A percentile compares a stretch with the other conserved stretches of the same genome.
phyloP scores from a whole-genome alignment of 768 basidiomycete genomes.

The Boletus patriciae region DNA sequence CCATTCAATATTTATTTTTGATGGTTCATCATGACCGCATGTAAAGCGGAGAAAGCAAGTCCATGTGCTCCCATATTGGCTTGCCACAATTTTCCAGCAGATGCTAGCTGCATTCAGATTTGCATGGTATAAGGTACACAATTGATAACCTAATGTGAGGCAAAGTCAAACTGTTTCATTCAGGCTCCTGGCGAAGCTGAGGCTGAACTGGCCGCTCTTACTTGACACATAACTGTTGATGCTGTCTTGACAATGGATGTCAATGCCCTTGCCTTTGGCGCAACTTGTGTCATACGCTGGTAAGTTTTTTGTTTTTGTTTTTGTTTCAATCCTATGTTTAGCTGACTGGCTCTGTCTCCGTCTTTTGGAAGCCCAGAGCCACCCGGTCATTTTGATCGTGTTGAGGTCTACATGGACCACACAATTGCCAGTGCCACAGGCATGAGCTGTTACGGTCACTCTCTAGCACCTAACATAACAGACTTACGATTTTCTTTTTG shows the following conservation, averaged over 20 bases:
- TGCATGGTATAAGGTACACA: neutral
- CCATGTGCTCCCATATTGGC: neutral
- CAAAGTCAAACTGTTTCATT: neutral
- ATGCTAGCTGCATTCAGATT: neutral
- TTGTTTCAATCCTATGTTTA: neutral
- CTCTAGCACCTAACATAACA: too few species aligned
- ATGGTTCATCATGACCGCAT: neutral
- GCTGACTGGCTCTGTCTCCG: too few species aligned
- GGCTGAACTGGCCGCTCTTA: neutral
- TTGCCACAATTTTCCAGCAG: neutral
- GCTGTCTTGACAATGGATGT: neutral
- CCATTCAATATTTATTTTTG: neutral
- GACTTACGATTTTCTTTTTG: too few species aligned
- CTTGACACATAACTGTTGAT: neutral
- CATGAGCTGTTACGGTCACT: too few species aligned
- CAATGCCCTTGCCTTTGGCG: neutral
- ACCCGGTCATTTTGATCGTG: neutral
- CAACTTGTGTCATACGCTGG: neutral
- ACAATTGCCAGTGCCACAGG: neutral
- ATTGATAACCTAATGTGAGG: neutral
- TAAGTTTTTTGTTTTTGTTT: neutral
- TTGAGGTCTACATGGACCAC: neutral
- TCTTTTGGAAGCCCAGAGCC: neutral
- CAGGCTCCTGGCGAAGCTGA: neutral
- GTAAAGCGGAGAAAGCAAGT: neutral